phyloP scores from a whole-genome alignment of 179 eudicot genomes.

The Silene noctiflora region DNA sequence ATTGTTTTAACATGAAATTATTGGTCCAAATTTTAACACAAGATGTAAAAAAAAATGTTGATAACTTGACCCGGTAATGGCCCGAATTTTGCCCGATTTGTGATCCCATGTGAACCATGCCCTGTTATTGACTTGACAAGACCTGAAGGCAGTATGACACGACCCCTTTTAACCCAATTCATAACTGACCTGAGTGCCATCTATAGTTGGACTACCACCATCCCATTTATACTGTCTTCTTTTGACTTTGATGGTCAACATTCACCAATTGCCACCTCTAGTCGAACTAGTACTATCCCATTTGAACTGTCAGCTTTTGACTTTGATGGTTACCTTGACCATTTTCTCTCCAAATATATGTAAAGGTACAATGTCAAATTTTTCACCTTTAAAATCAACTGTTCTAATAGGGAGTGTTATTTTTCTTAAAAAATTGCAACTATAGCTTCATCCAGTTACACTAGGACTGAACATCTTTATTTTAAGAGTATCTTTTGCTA shows the following conservation, averaged over 20 bases:
- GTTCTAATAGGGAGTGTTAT: too few species aligned
- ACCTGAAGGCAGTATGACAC: not conserved
- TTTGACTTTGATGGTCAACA: not conserved
- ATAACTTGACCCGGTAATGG: not conserved
- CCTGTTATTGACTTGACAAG: not conserved
- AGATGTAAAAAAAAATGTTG: not conserved
- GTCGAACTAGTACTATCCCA: not conserved
- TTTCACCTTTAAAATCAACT: not conserved
- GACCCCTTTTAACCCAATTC: not conserved
- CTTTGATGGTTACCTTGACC: not conserved
- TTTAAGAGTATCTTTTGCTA: not conserved
- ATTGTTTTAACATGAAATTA: not conserved
- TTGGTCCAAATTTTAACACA: not conserved
- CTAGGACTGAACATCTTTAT: not conserved
- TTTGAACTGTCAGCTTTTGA: not conserved
- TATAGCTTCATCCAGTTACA: not conserved
- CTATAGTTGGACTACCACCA: not conserved
- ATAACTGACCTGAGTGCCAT: not conserved
- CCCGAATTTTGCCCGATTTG: not conserved
- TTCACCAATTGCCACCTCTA: not conserved
- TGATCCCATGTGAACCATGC: not conserved
- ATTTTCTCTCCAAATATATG: not conserved
- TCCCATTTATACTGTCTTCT: not conserved
- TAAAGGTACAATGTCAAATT: not conserved
- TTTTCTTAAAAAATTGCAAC: too few species aligned